Base-by-base conservation (phyloP, 495 filamentous ascomycete species). In the Podospora sp. region DNA sequence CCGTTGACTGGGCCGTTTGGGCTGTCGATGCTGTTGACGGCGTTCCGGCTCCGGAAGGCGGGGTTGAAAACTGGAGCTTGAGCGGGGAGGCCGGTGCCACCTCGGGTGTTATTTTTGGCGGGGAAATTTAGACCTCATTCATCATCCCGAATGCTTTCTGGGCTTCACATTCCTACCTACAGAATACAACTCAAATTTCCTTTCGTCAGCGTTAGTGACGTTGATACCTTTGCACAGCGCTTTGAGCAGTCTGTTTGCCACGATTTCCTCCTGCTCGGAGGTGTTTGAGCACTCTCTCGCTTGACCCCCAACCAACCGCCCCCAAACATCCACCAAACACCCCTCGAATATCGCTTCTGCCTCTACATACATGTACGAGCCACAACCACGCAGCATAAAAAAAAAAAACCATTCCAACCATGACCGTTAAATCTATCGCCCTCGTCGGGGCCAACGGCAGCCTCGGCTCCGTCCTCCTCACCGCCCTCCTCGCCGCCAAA, bases 401-500 rank as follows among this genome's bases (percentile, higher is more conserved):
- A 33, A 33, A 8, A 33, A 33, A 8, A 33, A 33, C 8, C 40
- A 46, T n/a, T n/a, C n/a, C 40, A 4, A 14, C 40, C 40, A 46
- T 46, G 40, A 4, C 40, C 40, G n/a, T 73, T 40, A 49, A 69
- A 40, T 77, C 70, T 7, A 65, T 79, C 11, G 55, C 69, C 63
- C 57, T 79, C 0, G 69, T 76, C 29, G 75, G 77, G 60, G 76
- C 81, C 74, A 73, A 79, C 71, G 80, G 74, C 60, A 79, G 74
- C 40, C 73, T 80, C 63, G 78, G 76, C 53, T 67, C 72, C 3
- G 70, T 72, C 25, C 76, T 83, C 53, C 72, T 80, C 18, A 62
- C 68, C 0, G 73, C 74, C 27, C 76, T 83, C 8, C 59, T 77
- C 33, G 18, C 33, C 51, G 21, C 69, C 75, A 25, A 68, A 65